Evolutionary conservation across 176 grass and related monocot species (phyloP).

Genomic region (Microstegium vimineum): DNA sequence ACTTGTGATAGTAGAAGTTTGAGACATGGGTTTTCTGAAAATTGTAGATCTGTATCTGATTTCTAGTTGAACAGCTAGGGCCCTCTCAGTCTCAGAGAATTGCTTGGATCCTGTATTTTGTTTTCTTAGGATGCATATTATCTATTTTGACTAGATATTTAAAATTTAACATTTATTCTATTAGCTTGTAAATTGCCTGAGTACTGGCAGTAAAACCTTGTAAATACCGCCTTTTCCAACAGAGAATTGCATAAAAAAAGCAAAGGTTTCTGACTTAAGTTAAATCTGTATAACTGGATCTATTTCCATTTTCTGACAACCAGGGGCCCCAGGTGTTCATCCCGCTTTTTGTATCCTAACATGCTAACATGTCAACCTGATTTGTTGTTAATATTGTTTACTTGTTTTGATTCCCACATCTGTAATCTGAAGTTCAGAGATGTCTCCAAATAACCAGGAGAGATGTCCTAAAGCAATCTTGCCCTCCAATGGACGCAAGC

Average conservation of each 20-base stretch:
- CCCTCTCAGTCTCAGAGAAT: not conserved
- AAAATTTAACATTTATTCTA: not conserved
- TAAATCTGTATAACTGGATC: not conserved
- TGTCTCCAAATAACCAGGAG: not conserved
- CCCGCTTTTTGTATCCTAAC: constrained; percentile 4
- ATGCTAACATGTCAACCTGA: not conserved
- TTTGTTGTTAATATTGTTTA: not conserved
- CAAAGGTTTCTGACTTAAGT: not conserved
- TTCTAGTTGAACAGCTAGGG: not conserved
- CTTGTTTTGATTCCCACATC: constrained; percentile 28
- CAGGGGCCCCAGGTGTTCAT: not conserved
- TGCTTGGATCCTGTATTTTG: constrained; percentile 15
- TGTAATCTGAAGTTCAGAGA: constrained; percentile 8
- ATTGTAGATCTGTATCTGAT: not conserved
- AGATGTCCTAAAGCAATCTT: constrained; percentile 11
- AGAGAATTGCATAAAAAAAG: not conserved
- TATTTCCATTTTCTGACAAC: not conserved
- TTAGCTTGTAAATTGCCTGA: not conserved
- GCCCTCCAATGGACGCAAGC: not conserved
- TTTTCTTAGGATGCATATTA: constrained; percentile 3
- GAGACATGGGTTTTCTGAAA: not conserved
- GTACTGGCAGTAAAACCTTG: not conserved
- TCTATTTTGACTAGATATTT: not conserved
- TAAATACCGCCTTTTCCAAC: not conserved
- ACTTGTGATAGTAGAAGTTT: constrained; percentile 21